phyloP scores from a whole-genome alignment of 1,284 basidiomycete genomes.

The Apiotrichum brassicae region DNA sequence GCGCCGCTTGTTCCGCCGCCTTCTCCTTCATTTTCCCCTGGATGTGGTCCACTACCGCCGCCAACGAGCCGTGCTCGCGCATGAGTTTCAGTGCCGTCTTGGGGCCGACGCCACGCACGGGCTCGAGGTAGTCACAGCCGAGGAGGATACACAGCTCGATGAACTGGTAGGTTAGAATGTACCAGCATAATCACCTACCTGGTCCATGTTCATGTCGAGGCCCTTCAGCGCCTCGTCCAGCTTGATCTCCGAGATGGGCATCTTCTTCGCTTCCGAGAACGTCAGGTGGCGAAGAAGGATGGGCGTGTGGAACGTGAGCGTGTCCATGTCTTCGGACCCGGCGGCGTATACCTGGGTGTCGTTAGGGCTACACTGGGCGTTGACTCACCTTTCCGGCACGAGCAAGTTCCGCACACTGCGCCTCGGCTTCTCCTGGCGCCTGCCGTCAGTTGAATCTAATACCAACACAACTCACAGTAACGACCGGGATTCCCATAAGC shows the following conservation, averaged over 20 bases:
- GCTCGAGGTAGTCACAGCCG: constrained; percentile 90
- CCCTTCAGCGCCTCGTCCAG: constrained; percentile 79
- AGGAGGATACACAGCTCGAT: constrained; percentile 95
- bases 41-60: constrained; percentile 71
- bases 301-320: constrained; percentile 88
- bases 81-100: constrained; percentile 91
- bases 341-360: constrained; percentile 76
- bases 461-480: constrained; percentile 57
- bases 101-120: constrained; percentile 53
- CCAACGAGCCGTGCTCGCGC: constrained; percentile 76
- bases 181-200: constrained; percentile 50
- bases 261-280: constrained; percentile 97
- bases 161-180: constrained; percentile 56
- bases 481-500: constrained; percentile 96
- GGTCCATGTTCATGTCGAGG: constrained; percentile 84
- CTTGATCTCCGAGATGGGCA: constrained; percentile 91
- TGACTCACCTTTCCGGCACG: constrained; percentile 74
- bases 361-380: background rate
- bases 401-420: constrained; percentile 95
- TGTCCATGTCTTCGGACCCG: constrained; percentile 99
- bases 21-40: constrained; percentile 62
- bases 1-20: constrained; percentile 40
- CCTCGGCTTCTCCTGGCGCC: constrained; percentile 98
- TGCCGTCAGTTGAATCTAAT: constrained; percentile 45
- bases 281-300: constrained; percentile 92